A percentile compares a stretch with the other conserved stretches of the same genome.
phyloP scores from a whole-genome alignment of 2,329 filamentous ascomycete genomes.

The Aspergillus texensis region DNA sequence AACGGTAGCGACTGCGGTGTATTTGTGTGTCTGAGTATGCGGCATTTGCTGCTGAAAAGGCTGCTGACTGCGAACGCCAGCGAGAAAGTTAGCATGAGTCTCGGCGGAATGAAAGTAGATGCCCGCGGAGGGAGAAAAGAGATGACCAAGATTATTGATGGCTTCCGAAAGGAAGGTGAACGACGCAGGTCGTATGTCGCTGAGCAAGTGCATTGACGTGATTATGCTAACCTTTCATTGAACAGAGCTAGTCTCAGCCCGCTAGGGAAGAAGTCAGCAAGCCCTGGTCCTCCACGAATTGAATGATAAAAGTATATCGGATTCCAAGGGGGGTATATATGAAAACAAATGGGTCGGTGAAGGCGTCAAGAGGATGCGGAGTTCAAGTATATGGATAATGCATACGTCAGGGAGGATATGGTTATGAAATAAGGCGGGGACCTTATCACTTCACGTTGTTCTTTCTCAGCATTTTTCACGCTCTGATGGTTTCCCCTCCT shows the following conservation, averaged over 20 bases:
- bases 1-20: conserved; percentile 94
- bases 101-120: conserved; percentile 82
- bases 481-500: background rate
- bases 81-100: conserved; percentile 92
- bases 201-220: background rate
- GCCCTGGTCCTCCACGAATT: conserved; percentile 28
- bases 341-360: conserved; percentile 1
- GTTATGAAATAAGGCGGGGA: background rate
- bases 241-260: conserved; percentile 27
- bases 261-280: conserved; percentile 26
- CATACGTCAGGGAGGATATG: background rate
- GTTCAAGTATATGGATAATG: background rate
- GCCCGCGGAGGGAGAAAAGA: conserved; percentile 80
- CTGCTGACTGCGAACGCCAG: conserved; percentile 76
- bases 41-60: conserved; percentile 83
- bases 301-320: conserved; percentile 14
- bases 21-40: conserved; percentile 94
- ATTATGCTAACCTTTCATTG: background rate
- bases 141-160: conserved; percentile 88
- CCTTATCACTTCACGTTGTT: background rate
- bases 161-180: conserved; percentile 82
- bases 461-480: background rate
- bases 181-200: conserved; percentile 73
- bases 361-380: conserved; percentile 4
- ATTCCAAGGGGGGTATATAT: background rate